These are phyloP conservation scores for Fusarium devonianum DNA, from an alignment of 2,329 filamentous ascomycete species.

Conservation along the genomic window DNA sequence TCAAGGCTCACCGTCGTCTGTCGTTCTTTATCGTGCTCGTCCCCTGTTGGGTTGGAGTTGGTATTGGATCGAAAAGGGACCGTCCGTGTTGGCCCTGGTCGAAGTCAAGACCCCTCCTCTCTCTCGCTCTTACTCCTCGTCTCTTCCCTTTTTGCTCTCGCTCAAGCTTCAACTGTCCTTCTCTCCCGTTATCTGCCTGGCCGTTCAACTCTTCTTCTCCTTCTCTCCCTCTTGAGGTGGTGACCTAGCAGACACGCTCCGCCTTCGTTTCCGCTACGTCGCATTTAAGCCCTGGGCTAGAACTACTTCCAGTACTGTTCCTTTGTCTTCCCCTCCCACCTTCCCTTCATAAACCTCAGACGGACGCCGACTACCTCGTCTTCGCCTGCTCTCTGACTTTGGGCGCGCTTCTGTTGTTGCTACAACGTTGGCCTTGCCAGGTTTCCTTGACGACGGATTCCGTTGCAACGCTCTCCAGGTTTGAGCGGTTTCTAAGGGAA, in stretches of 20 bases:
- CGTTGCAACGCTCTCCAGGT: constrained; percentile 8
- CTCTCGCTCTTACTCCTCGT: constrained; percentile 3
- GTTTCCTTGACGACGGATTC: constrained; percentile 19
- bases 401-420: constrained; percentile 4
- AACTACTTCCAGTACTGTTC: no score
- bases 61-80: constrained; percentile 37
- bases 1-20: constrained; percentile 25
- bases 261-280: constrained; percentile 8
- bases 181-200: constrained; percentile 5
- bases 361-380: no score
- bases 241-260: constrained; percentile 4
- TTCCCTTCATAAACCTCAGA: constrained; percentile 4
- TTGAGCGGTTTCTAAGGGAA: constrained; percentile 22
- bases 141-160: constrained; percentile 9
- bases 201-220: constrained; percentile 9
- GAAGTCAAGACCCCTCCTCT: constrained; percentile 32
- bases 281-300: no score
- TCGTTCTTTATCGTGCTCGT: constrained; percentile 12
- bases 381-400: constrained; percentile 1
- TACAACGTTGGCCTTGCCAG: constrained; percentile 8
- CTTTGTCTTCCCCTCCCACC: constrained; percentile 13
- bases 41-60: constrained; percentile 30
- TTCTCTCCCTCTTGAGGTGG: constrained; percentile 8
- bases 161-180: neutral
- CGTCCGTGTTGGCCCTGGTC: constrained; percentile 33